Conservation (phyloP, 139 green algal species). For the Picochlorum sp. region DNA sequence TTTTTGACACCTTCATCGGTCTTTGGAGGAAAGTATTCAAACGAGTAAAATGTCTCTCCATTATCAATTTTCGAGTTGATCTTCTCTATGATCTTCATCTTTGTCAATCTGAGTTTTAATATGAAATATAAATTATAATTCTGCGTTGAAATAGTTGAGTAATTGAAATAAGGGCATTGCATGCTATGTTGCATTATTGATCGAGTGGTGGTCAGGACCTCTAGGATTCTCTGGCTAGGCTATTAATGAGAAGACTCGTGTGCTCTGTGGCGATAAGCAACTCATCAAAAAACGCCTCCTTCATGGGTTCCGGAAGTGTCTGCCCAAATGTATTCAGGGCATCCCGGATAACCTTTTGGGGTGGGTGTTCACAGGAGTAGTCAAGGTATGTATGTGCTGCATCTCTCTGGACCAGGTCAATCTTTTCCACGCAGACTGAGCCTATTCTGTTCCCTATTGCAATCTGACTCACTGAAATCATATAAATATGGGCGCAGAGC, state of each 20-base stretch:
- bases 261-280: too few relatives aligned
- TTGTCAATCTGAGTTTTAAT: neutral
- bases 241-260: too few relatives aligned
- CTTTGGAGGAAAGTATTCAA: conserved; percentile 92
- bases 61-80: conserved; percentile 61
- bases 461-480: conserved; percentile 1
- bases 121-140: neutral
- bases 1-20: conserved; percentile 94
- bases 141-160: neutral
- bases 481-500: conserved; percentile 4
- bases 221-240: too few relatives aligned
- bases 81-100: conserved; percentile 89
- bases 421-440: conserved; percentile 3
- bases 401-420: conserved; percentile 5
- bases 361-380: conserved; percentile 1
- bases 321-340: too few relatives aligned
- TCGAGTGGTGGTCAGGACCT: too few relatives aligned
- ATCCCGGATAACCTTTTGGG: too few relatives aligned
- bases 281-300: too few relatives aligned
- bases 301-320: too few relatives aligned
- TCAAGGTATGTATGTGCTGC: conserved; percentile 8
- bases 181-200: too few relatives aligned
- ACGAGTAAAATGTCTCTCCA: conserved; percentile 82
- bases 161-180: too few relatives aligned
- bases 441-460: conserved; percentile 8